Conservation (phyloP, 495 filamentous ascomycete genomes). For the Podospora didyma region DNA sequence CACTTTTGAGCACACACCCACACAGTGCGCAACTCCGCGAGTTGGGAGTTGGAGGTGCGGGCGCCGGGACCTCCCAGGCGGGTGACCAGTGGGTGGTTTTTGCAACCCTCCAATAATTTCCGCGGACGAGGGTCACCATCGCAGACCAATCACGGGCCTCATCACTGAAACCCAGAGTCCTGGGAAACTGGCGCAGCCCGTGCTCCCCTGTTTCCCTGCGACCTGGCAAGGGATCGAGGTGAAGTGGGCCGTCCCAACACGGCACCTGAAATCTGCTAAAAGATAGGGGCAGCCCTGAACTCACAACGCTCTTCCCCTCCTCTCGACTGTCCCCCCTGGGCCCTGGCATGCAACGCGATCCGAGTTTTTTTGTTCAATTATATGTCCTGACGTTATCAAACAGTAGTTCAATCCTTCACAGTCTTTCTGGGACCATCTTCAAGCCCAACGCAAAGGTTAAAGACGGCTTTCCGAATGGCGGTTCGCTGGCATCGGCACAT, state of each 20-base stretch:
- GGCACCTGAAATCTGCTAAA: slow-evolving; percentile 9
- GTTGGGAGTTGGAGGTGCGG: neutral
- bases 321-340: no score
- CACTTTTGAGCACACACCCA: no score
- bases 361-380: no score
- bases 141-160: slow-evolving; percentile 18
- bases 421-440: no score
- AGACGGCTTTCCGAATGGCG: no score
- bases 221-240: neutral
- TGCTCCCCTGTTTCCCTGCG: neutral
- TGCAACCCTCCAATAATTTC: slow-evolving; percentile 10
- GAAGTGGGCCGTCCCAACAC: slow-evolving; percentile 2
- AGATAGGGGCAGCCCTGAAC: neutral
- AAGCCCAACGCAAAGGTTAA: no score
- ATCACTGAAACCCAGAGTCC: slow-evolving; percentile 20
- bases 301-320: no score
- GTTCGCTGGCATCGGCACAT: no score
- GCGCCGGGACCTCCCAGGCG: neutral
- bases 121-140: neutral
- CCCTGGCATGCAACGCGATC: no score
- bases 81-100: neutral
- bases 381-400: no score
- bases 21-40: neutral
- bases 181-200: slow-evolving; percentile 18
- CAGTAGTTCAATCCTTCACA: no score